phyloP scores from a whole-genome alignment of 805 yeast species.

The Kluyveromyces dobzhanskii region DNA sequence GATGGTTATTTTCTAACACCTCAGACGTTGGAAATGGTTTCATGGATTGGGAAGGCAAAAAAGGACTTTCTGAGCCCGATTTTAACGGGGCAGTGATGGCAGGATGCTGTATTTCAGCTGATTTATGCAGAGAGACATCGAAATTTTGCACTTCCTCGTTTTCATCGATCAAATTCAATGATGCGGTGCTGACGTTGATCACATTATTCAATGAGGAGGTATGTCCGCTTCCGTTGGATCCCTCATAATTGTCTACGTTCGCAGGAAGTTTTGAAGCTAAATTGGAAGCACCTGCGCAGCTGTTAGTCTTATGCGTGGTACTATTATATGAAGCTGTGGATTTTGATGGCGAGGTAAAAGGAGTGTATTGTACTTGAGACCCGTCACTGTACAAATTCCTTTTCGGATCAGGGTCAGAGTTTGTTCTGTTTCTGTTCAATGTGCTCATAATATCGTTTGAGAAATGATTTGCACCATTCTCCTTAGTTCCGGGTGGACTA shows the following conservation, averaged over 20 bases:
- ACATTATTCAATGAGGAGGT: not conserved
- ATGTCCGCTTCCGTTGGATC: not conserved
- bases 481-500: constrained; percentile 10
- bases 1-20: not conserved
- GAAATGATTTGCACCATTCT: not conserved
- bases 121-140: constrained; percentile 1
- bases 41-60: constrained; percentile 3
- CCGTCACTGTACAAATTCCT: constrained; percentile 4
- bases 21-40: constrained; percentile 4
- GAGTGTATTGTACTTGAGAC: constrained; percentile 9
- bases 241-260: not conserved
- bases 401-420: not conserved
- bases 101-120: not conserved
- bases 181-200: constrained; percentile 13
- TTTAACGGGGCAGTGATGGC: constrained; percentile 1
- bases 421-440: not conserved
- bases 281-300: not conserved
- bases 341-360: constrained; percentile 26
- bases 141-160: constrained; percentile 21
- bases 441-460: not conserved
- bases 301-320: not conserved
- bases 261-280: not conserved
- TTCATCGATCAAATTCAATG: constrained; percentile 30
- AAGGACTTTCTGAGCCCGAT: constrained; percentile 6
- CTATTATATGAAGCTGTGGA: constrained; percentile 2